phyloP scores from a whole-genome alignment of 139 green algal genomes.

The Closterium sp. region DNA sequence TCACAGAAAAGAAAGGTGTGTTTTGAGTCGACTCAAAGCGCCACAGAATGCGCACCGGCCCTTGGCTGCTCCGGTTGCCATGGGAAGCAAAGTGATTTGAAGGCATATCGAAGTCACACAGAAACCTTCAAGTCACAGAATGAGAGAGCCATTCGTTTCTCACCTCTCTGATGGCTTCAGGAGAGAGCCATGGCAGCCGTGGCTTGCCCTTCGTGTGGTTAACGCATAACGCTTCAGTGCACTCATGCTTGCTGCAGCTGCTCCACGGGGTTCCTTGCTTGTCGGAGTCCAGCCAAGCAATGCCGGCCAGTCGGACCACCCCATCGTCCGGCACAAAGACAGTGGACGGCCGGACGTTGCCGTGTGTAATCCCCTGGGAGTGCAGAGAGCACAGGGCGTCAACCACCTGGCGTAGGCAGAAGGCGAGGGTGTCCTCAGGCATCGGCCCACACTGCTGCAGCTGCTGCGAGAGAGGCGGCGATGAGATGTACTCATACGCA shows the following conservation, averaged over 20 bases:
- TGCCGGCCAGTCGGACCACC: not conserved
- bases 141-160: too few relatives aligned
- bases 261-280: too few relatives aligned
- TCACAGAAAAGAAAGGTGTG: too few relatives aligned
- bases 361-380: not conserved
- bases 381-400: not conserved
- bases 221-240: too few relatives aligned
- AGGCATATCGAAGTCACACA: too few relatives aligned
- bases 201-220: too few relatives aligned
- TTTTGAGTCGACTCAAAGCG: too few relatives aligned
- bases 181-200: not conserved
- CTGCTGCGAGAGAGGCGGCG: slow-evolving; percentile 1
- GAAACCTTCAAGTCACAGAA: too few relatives aligned
- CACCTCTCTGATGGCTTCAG: not conserved
- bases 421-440: slow-evolving; percentile 13
- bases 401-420: slow-evolving; percentile 16
- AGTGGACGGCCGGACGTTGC: not conserved
- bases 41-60: too few relatives aligned
- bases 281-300: not conserved
- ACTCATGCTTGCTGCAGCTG: too few relatives aligned
- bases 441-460: slow-evolving; percentile 13
- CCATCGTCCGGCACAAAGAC: slow-evolving; percentile 1
- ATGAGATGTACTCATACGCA: not conserved
- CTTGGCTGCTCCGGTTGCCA: too few relatives aligned
- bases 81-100: too few relatives aligned